Conservation (phyloP, 257 asterid genomes). For the Solanum piurae region DNA sequence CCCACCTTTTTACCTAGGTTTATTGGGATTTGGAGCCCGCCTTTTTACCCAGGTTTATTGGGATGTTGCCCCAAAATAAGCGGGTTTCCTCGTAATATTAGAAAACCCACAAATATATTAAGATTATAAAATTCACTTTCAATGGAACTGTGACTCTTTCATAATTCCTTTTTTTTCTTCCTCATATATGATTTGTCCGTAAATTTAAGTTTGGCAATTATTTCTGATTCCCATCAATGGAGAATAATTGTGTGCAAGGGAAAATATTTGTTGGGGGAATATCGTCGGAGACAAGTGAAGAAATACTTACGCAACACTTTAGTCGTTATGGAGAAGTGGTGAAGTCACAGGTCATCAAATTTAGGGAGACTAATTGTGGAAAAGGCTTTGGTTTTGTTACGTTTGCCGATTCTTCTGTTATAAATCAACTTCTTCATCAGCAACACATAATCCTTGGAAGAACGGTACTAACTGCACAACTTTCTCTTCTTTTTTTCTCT, state of each 20-base stretch:
- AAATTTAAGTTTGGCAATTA: too few species aligned
- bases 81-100: background rate
- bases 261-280: conserved; percentile 11
- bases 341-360: background rate
- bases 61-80: background rate
- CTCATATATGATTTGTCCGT: too few species aligned
- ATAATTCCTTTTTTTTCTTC: background rate
- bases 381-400: conserved; percentile 13
- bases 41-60: background rate
- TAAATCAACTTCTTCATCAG: background rate
- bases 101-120: background rate
- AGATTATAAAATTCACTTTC: background rate
- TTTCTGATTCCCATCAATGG: background rate
- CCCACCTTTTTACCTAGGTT: background rate
- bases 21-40: too few species aligned
- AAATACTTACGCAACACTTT: background rate
- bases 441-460: conserved; percentile 1
- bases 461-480: background rate
- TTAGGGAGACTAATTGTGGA: background rate
- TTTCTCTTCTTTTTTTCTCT: background rate
- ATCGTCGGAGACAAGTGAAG: background rate
- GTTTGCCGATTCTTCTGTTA: background rate
- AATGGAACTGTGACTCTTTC: background rate
- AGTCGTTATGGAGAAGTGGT: background rate
- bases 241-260: background rate